Evolutionary conservation across 1,139 yeast species (phyloP).

Genomic region (Sugiyamaella xylanicola): DNA sequence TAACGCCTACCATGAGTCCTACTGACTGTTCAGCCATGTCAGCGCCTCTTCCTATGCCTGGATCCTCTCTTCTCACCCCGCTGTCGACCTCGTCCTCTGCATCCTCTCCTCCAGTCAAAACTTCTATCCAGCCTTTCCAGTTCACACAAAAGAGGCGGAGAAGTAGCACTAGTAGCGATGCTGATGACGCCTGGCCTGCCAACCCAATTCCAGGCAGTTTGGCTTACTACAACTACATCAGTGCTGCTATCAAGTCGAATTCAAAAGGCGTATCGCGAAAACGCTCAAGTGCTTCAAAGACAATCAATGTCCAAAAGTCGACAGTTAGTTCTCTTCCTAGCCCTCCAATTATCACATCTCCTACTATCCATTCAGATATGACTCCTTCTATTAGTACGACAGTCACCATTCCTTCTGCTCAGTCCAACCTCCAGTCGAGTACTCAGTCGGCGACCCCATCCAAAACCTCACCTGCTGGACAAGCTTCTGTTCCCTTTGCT

Average conservation of each 20-base stretch:
- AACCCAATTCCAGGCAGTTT: constrained; percentile 9
- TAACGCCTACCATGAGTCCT: constrained; percentile 9
- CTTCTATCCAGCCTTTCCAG: neutral
- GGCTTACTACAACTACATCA: constrained; percentile 19
- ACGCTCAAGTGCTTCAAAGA: neutral
- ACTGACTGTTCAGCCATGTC: constrained; percentile 6
- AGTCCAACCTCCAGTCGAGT: neutral
- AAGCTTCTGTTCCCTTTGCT: neutral
- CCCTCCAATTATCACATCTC: neutral
- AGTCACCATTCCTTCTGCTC: neutral
- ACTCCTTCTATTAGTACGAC: neutral
- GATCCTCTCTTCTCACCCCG: neutral
- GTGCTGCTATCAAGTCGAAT: constrained; percentile 16
- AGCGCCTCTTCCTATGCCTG: neutral
- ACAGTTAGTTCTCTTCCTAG: neutral
- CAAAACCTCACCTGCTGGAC: neutral
- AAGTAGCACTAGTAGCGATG: constrained; percentile 11
- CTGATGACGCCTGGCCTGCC: neutral
- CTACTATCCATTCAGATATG: neutral
- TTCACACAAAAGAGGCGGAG: constrained; percentile 10
- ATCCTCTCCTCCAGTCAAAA: neutral
- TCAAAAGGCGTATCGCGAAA: neutral
- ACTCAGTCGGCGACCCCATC: neutral
- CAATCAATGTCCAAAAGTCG: neutral
- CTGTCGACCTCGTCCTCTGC: constrained; percentile 1